Conservation (phyloP, 2,329 filamentous ascomycete species). For the Cercospora sesami region DNA sequence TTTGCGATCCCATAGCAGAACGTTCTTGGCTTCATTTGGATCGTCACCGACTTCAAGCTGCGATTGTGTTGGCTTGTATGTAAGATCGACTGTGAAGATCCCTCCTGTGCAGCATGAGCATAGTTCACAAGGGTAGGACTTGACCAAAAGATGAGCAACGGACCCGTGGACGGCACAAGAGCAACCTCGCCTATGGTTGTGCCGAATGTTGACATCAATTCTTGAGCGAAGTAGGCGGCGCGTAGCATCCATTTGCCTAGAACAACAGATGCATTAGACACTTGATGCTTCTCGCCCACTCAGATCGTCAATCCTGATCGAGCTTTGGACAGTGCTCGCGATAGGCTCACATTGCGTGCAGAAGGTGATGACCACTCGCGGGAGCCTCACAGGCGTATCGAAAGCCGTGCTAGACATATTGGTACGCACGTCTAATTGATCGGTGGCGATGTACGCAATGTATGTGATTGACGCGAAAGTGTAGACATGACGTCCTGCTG, state of each 20-base stretch:
- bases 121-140: not conserved
- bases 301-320: conserved; percentile 19
- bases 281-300: not conserved
- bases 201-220: conserved; percentile 89
- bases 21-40: conserved; percentile 42
- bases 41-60: conserved; percentile 16
- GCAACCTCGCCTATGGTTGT: conserved; percentile 82
- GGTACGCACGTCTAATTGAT: not conserved
- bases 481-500: not conserved
- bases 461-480: not conserved
- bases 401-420: conserved; percentile 1
- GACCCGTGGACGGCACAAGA: conserved; percentile 76
- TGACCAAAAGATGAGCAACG: not conserved
- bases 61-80: conserved; percentile 32
- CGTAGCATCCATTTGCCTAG: conserved; percentile 35
- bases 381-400: conserved; percentile 46
- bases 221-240: conserved; percentile 75
- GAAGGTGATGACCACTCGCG: conserved; percentile 82
- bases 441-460: not conserved
- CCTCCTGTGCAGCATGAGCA: conserved; percentile 47
- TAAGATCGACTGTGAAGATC: conserved; percentile 73
- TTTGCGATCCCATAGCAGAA: conserved; percentile 84
- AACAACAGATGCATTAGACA: not conserved
- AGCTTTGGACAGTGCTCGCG: conserved; percentile 1
- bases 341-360: conserved; percentile 69